These are phyloP conservation scores for Acanthamoeba culbertsoni DNA, from an alignment of 208 protist species.

Conservation along the genomic window DNA sequence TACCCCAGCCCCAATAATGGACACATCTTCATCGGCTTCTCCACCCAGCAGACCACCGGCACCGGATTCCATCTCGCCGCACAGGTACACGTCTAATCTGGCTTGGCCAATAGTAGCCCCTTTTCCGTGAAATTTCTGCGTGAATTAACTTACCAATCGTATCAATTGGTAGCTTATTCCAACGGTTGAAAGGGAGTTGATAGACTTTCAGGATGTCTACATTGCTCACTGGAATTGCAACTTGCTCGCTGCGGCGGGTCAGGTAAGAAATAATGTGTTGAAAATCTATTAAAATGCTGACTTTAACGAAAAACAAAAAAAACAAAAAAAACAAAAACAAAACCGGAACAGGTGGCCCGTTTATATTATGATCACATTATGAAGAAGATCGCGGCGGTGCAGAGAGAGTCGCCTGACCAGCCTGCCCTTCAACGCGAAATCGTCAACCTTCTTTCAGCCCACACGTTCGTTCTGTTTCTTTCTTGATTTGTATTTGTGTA, in stretches of 20 bases:
- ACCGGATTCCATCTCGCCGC: neutral
- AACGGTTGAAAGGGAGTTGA: neutral
- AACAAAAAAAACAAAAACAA: too few relatives aligned
- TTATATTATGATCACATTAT: slow-evolving; percentile 39
- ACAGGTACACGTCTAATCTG: neutral
- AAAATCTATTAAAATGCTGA: neutral
- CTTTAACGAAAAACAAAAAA: too few relatives aligned
- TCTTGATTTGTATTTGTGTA: neutral
- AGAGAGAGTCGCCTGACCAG: neutral
- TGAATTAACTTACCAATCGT: neutral
- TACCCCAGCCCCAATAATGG: neutral
- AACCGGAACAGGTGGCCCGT: neutral
- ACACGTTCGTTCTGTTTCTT: neutral
- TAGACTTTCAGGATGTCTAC: slow-evolving; percentile 30
- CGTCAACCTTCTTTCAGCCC: neutral
- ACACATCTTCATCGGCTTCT: slow-evolving; percentile 49
- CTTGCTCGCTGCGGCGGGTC: neutral
- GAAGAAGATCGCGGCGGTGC: neutral
- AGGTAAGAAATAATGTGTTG: neutral
- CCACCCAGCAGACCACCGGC: neutral
- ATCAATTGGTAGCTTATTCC: neutral
- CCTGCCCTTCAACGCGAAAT: neutral
- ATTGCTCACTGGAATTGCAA: slow-evolving; percentile 38
- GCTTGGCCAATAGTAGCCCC: neutral
- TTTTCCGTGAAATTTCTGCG: neutral